Percentiles rank a stretch among this genome's conserved stretches.
Conservation (phyloP, 106 monocot species). For the Chionographis japonica region DNA sequence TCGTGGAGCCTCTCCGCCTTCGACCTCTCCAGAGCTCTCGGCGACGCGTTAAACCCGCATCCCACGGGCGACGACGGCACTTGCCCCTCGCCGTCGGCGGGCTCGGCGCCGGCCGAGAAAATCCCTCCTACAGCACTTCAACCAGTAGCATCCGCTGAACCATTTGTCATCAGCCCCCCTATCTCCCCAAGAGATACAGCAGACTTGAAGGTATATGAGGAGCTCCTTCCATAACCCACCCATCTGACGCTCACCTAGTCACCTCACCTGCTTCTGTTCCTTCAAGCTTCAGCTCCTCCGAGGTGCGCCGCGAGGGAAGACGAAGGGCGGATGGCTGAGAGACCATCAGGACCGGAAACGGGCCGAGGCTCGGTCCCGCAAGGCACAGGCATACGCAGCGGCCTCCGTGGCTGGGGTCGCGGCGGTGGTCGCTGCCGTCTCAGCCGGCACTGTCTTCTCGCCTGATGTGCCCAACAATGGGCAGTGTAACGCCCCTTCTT, state of each 20-base stretch:
- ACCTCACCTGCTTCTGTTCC: not conserved
- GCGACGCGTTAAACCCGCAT: not conserved
- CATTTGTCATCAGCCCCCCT: conserved; percentile 21
- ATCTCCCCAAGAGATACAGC: conserved; percentile 27
- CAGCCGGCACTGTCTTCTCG: conserved; percentile 30
- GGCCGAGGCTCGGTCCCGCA: conserved; percentile 29
- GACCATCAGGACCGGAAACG: conserved; percentile 51
- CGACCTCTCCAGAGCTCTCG: conserved; percentile 25
- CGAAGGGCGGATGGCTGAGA: conserved; percentile 44
- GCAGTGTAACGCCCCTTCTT: not conserved
- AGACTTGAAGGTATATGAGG: conserved; percentile 25
- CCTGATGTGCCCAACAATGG: not conserved
- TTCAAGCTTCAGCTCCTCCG: conserved; percentile 16
- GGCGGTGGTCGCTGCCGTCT: conserved; percentile 42
- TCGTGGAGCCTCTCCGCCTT: conserved; percentile 30
- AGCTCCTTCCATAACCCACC: not conserved
- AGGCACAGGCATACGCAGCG: conserved; percentile 47
- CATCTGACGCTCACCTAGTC: not conserved
- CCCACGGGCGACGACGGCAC: not conserved
- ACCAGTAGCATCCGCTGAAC: not conserved
- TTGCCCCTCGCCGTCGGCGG: not conserved
- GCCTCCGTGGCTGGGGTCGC: conserved; percentile 61
- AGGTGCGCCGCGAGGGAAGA: conserved; percentile 12
- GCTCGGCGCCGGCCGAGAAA: not conserved
- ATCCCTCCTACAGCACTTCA: not conserved